Evolutionary conservation across 2,329 filamentous ascomycete species (phyloP).

Genomic region (Colletotrichum sp.): DNA sequence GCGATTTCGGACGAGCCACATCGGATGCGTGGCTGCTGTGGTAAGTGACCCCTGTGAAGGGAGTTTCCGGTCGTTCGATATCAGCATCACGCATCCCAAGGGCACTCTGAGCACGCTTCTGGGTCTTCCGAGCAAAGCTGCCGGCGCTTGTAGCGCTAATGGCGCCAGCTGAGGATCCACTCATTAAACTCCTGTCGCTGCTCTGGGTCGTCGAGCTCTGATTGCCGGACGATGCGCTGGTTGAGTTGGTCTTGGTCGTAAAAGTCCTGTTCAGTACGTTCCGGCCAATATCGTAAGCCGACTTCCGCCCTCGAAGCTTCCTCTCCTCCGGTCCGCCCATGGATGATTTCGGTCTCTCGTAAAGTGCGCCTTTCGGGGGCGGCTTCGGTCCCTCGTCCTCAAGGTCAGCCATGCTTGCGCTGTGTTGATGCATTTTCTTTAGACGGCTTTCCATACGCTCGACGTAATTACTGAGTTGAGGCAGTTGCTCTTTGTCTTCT

Average conservation of each 20-base stretch:
- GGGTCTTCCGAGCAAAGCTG: slow-evolving; percentile 81
- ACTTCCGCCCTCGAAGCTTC: slow-evolving; percentile 69
- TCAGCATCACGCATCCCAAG: slow-evolving; percentile 65
- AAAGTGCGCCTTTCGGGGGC: slow-evolving; percentile 59
- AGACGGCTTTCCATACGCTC: slow-evolving; percentile 89
- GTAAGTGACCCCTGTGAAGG: slow-evolving; percentile 83
- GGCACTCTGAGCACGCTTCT: slow-evolving; percentile 67
- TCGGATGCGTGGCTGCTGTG: slow-evolving; percentile 84
- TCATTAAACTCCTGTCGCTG: slow-evolving; percentile 90
- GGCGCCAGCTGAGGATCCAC: slow-evolving; percentile 85
- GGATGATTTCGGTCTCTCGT: slow-evolving; percentile 64
- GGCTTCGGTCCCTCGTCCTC: slow-evolving; percentile 64
- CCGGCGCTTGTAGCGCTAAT: slow-evolving; percentile 96
- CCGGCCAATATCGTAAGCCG: slow-evolving; percentile 77
- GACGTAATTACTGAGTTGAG: slow-evolving; percentile 84
- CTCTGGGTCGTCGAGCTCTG: slow-evolving; percentile 77
- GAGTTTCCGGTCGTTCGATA: slow-evolving; percentile 61
- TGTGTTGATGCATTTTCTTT: slow-evolving; percentile 71
- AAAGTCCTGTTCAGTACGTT: slow-evolving; percentile 77
- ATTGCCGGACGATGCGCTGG: slow-evolving; percentile 75
- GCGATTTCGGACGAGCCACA: slow-evolving; percentile 67
- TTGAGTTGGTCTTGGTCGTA: slow-evolving; percentile 86
- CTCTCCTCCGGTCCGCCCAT: slow-evolving; percentile 49
- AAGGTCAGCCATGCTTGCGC: slow-evolving; percentile 49
- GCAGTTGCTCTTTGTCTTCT: slow-evolving; percentile 60